Base-by-base conservation (phyloP, 495 filamentous ascomycete genomes). In the Xylaria nigripes region DNA sequence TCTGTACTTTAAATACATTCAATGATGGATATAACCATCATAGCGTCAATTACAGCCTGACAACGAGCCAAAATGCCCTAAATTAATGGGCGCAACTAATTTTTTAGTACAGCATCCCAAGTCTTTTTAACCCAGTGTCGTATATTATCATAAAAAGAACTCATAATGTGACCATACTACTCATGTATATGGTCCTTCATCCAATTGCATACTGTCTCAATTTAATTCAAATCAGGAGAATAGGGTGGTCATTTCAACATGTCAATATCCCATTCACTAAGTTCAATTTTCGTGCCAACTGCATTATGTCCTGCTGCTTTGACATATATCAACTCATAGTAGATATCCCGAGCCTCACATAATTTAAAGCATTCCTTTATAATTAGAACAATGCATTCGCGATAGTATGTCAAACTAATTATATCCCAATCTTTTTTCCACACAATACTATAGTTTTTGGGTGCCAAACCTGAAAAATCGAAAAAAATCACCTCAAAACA, bases 401-500 rank as follows among this genome's bases (percentile, higher is more conserved):
- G 29, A 48, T 67, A 67, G 4, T 27, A 50, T 18, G 61, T 24
- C 1, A 18, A 40, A 19, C 48, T 61, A 3, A 70, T 68, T 18
- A 24, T 47, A 2, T 57, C 65, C 65, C 58, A 68, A 34, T 66
- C 63, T 48, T 70, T 70, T 41, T 68, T 60, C 61, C 54, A 70
- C 30, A 70, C 64, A n/a, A 70, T 40, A 0, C 58, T 55, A 43
- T 43, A 61, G 12, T 65, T 65, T 54, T 68, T 63, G n/a, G n/a
- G n/a, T n/a, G 7, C 48, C 55, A 22, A 4, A 21, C 41, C 57
- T 45, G 54, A 58, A 50, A 66, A 67, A 19, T 36, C 59, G n/a
- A n/a, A n/a, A n/a, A n/a, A n/a, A n/a, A n/a, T n/a, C n/a, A 0
- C 62, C 61, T 45, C 55, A 65, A 36, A 70, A 68, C 59, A 70